Evolutionary conservation across 2,329 filamentous ascomycete genomes (phyloP), one percentile per base, ranked within the genome.

Genomic region (Rasamsonia emersonii): DNA sequence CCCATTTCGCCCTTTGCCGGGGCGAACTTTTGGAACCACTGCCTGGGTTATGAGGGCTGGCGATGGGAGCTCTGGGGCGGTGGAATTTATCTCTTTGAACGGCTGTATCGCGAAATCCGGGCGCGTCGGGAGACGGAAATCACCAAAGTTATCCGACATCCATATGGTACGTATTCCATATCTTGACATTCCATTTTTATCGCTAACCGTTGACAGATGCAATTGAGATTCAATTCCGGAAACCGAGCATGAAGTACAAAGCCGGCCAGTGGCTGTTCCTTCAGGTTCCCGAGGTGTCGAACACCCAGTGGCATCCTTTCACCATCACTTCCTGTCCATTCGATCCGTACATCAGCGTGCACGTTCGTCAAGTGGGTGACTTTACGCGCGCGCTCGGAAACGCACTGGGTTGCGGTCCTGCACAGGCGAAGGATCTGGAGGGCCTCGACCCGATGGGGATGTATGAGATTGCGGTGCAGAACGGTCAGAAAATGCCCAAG

Each of bases 281-380:
- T 38, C 89, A 96, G 58, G 79, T 93, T 15, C 91, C 91, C 0
- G 80, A 83, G 5, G 77, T 98, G 33, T 94, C 86, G 43, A 75
- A 71, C 48, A 79, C 86, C 53, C 86, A 98, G 65, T 98, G 91
- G 91, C 91, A 98, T 62, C 91, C 91, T 1, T 98, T 96, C 58
- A 98, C 91, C 52, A 96, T 98, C 60, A 98, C 91, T 2, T 96
- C 91, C 7, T 98, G 91, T 62, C 91, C 91, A 4, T 91, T 86
- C 53, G 91, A 98, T 50, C 83, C 85, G 1, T 96, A 96, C 53
- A 77, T 96, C 44, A 94, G 86, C 23, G 75, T 98, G 18, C 91
- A 98, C 59, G 79, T 98, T 37, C 83, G 91, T 29, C 91, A 96
- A 65, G 89, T 96, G 5, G 91, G 91, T 45, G 91, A 98, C 64